These are phyloP conservation scores for Cryptosporidium ubiquitum DNA, from an alignment of 169 alveolate genomes.

Conservation along the genomic window DNA sequence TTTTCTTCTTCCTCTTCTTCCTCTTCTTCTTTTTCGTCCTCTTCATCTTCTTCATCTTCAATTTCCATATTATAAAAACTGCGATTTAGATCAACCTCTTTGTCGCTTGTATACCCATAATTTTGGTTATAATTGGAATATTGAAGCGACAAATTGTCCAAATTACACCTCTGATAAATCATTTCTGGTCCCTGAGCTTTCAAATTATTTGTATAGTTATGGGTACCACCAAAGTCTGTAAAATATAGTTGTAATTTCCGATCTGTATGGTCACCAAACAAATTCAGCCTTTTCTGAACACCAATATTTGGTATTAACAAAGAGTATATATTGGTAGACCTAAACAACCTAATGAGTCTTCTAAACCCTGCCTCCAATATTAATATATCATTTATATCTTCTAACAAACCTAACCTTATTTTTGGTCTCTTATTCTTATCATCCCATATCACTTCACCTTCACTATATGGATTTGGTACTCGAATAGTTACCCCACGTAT, in stretches of 20 bases:
- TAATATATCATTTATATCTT: constrained; percentile 32
- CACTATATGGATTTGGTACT: constrained; percentile 59
- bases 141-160: not conserved
- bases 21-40: not conserved
- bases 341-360: constrained; percentile 31
- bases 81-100: not conserved
- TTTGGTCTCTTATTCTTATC: constrained; percentile 1
- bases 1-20: not conserved
- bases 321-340: constrained; percentile 10
- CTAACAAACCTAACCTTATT: constrained; percentile 7
- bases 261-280: not conserved
- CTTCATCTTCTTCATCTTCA: not conserved
- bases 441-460: constrained; percentile 53
- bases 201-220: not conserved
- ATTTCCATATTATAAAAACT: not conserved
- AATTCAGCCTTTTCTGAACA: no score
- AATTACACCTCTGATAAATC: constrained; percentile 21
- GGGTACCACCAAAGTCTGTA: not conserved
- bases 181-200: not conserved
- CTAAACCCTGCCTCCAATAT: constrained; percentile 59
- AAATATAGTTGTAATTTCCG: not conserved
- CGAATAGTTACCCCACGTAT: constrained; percentile 54
- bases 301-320: constrained; percentile 21
- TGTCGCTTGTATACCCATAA: not conserved
- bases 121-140: not conserved